Percentiles rank a stretch among this genome's conserved stretches.
Conservation (phyloP, 805 yeast genomes). For the Candida glaebosa region DNA sequence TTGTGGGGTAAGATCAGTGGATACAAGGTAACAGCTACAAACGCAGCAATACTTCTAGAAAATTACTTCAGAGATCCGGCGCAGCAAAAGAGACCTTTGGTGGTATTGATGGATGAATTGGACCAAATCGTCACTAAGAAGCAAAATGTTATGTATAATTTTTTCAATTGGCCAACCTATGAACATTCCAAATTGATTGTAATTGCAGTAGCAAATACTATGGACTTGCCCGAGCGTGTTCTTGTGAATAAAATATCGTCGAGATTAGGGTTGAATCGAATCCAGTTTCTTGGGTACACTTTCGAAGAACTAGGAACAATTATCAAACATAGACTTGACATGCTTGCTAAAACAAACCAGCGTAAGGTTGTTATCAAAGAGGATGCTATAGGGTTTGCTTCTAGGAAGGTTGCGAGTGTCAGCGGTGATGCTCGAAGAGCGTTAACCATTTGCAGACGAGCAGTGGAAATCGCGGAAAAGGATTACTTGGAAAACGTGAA, state of each 20-base stretch:
- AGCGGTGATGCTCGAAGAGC: slow-evolving; percentile 98
- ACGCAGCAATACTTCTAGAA: slow-evolving; percentile 68
- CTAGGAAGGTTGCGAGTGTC: slow-evolving; percentile 92
- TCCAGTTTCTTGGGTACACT: slow-evolving; percentile 86
- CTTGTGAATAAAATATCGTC: slow-evolving; percentile 87
- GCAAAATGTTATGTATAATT: slow-evolving; percentile 88
- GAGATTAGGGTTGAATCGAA: slow-evolving; percentile 81
- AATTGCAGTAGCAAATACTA: slow-evolving; percentile 92
- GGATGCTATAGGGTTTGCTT: slow-evolving; percentile 88
- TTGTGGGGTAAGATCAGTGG: slow-evolving; percentile 77
- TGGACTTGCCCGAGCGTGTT: slow-evolving; percentile 92
- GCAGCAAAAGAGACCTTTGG: slow-evolving; percentile 49
- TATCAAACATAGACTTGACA: slow-evolving; percentile 64
- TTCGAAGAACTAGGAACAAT: slow-evolving; percentile 73
- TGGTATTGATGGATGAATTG: slow-evolving; percentile 84
- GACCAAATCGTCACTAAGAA: slow-evolving; percentile 85
- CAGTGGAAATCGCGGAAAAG: slow-evolving; percentile 80
- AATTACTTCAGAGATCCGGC: slow-evolving; percentile 50
- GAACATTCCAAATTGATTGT: slow-evolving; percentile 76
- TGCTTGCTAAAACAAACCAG: slow-evolving; percentile 27
- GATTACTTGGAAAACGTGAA: slow-evolving; percentile 38
- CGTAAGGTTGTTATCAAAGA: slow-evolving; percentile 46
- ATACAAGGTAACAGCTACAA: slow-evolving; percentile 51
- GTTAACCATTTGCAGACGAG: slow-evolving; percentile 79
- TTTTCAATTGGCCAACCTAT: slow-evolving; percentile 96